These are phyloP conservation scores for Metschnikowia arizonensis DNA, from an alignment of 805 yeast genomes.

Conservation along the genomic window DNA sequence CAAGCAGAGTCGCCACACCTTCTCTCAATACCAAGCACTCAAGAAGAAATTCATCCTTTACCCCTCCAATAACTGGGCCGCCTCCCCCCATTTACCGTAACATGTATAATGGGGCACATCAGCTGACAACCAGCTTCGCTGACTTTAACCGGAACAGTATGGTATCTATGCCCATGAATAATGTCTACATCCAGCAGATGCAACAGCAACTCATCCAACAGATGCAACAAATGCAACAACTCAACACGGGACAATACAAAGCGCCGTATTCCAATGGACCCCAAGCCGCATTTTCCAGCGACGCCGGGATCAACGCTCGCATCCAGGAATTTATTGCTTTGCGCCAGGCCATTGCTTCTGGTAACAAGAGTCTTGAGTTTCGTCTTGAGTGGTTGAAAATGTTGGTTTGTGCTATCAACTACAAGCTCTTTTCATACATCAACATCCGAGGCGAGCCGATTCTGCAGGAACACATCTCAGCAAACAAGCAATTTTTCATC, in stretches of 20 bases:
- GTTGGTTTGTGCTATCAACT: slow-evolving; percentile 38
- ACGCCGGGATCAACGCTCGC: slow-evolving; percentile 26
- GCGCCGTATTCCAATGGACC: background rate
- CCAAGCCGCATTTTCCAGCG: slow-evolving; percentile 13
- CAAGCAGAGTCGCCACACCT: slow-evolving; percentile 14
- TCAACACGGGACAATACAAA: slow-evolving; percentile 1
- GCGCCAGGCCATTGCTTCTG: slow-evolving; percentile 36
- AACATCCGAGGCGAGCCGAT: slow-evolving; percentile 41
- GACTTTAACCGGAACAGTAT: slow-evolving; percentile 12
- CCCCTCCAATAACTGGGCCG: slow-evolving; percentile 19
- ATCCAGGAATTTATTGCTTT: slow-evolving; percentile 33
- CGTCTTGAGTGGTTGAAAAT: slow-evolving; percentile 41
- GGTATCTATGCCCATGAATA: slow-evolving; percentile 11
- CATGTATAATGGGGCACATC: background rate
- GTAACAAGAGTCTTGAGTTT: slow-evolving; percentile 40
- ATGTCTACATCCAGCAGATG: slow-evolving; percentile 47
- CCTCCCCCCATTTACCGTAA: slow-evolving; percentile 16
- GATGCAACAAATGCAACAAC: slow-evolving; percentile 14
- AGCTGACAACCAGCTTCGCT: background rate
- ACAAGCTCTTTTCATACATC: slow-evolving; percentile 36
- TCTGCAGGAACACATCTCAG: slow-evolving; percentile 25
- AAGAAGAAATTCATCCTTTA: slow-evolving; percentile 4
- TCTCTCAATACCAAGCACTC: background rate
- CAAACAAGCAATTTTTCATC: slow-evolving; percentile 34
- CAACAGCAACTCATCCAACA: slow-evolving; percentile 46